Conservation (phyloP, 768 basidiomycete species). For the Cystobasidium ongulense region DNA sequence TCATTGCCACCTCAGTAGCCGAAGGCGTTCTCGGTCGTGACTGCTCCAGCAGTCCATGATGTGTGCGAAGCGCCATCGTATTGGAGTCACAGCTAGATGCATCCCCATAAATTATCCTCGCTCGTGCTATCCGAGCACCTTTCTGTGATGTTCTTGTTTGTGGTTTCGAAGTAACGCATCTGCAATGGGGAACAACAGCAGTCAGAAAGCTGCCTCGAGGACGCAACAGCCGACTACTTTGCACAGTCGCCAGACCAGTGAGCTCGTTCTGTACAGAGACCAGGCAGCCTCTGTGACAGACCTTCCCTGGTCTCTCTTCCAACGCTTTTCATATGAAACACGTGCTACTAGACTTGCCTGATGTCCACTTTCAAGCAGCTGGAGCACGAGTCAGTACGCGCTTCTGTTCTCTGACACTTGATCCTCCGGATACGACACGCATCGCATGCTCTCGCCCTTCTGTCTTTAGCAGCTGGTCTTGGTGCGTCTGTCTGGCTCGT, state of each 20-base stretch:
- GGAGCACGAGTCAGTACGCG: not conserved
- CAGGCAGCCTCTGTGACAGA: too few relatives aligned
- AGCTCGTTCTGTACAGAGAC: too few relatives aligned
- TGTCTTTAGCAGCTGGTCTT: not conserved
- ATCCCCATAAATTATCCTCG: conserved; percentile 11
- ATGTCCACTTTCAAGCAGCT: conserved; percentile 13
- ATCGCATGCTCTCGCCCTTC: conserved; percentile 11
- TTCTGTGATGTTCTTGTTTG: conserved; percentile 6
- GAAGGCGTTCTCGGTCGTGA: not conserved
- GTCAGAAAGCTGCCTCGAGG: not conserved
- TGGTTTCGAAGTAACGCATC: conserved; percentile 11
- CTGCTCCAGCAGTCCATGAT: not conserved
- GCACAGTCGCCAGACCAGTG: too few relatives aligned
- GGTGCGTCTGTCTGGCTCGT: not conserved
- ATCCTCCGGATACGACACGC: conserved; percentile 3
- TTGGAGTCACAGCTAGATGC: not conserved
- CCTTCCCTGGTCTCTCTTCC: too few relatives aligned
- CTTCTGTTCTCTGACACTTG: not conserved
- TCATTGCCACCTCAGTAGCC: not conserved
- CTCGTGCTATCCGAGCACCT: conserved; percentile 25
- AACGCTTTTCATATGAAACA: not conserved
- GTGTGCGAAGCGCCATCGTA: not conserved
- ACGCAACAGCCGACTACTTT: too few relatives aligned
- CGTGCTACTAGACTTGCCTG: not conserved
- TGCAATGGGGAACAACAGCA: not conserved